phyloP scores from a whole-genome alignment of 176 grass and related monocot genomes.

The Lolium perenne region DNA sequence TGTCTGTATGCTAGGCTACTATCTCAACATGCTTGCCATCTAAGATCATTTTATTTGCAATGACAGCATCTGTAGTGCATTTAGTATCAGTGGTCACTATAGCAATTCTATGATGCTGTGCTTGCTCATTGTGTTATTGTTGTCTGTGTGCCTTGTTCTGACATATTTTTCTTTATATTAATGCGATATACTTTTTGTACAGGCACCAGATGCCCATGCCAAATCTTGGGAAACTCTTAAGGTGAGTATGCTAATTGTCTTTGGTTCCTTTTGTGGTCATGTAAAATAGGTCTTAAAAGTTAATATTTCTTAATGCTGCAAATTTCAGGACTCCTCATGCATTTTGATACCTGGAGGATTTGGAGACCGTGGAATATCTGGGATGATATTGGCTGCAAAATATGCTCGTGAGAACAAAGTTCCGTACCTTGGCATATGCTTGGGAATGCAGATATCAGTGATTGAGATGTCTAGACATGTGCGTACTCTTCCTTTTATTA shows the following conservation, averaged over 20 bases:
- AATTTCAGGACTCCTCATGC: slow-evolving; percentile 79
- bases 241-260: slow-evolving; percentile 41
- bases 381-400: slow-evolving; percentile 97
- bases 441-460: slow-evolving; percentile 99
- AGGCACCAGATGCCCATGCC: slow-evolving; percentile 82
- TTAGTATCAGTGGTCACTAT: slow-evolving; percentile 7
- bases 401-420: slow-evolving; percentile 97
- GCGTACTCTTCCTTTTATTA: slow-evolving; percentile 41
- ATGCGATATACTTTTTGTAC: slow-evolving; percentile 27
- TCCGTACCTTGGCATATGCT: slow-evolving; percentile 99
- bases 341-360: slow-evolving; percentile 97
- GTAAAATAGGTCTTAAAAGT: slow-evolving; percentile 18
- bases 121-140: slow-evolving; percentile 2
- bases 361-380: slow-evolving; percentile 89
- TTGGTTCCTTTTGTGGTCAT: slow-evolving; percentile 21
- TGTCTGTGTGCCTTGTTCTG: slow-evolving; percentile 1
- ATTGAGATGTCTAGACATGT: slow-evolving; percentile 94
- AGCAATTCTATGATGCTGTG: not conserved
- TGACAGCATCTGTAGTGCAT: slow-evolving; percentile 15
- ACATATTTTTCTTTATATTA: not conserved
- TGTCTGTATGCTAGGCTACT: slow-evolving; percentile 13
- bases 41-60: slow-evolving; percentile 17
- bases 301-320: slow-evolving; percentile 22
- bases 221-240: slow-evolving; percentile 91
- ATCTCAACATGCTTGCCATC: slow-evolving; percentile 8